Conservation (phyloP, 1,139 yeast genomes). For the Wickerhamomyces sp. region DNA sequence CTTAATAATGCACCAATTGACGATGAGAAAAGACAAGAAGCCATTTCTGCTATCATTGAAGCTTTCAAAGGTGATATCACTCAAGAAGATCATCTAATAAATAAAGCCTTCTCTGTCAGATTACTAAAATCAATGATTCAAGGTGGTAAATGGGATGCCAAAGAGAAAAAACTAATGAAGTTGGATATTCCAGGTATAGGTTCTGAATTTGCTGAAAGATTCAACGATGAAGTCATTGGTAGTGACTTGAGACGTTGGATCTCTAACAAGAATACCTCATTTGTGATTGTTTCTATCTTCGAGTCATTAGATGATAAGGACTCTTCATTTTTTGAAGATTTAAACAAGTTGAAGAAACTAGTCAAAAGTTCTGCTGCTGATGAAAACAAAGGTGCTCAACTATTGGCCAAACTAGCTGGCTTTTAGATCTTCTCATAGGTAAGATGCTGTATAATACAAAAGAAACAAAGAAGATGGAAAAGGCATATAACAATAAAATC, state of each 20-base stretch:
- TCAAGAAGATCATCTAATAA: conserved; percentile 63
- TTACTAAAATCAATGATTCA: conserved; percentile 75
- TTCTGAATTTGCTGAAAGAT: conserved; percentile 51
- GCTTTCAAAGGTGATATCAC: conserved; percentile 65
- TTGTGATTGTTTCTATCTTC: conserved; percentile 66
- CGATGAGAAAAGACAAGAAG: conserved; percentile 39
- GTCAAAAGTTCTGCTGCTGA: conserved; percentile 35
- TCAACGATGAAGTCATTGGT: conserved; percentile 46
- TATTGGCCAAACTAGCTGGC: conserved; percentile 42
- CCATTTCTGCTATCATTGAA: conserved; percentile 52
- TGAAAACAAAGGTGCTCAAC: conserved; percentile 77
- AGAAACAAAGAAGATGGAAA: neutral
- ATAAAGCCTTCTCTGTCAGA: conserved; percentile 74
- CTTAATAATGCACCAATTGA: conserved; percentile 49
- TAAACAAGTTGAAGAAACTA: conserved; percentile 48
- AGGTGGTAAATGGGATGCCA: conserved; percentile 74
- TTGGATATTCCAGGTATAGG: conserved; percentile 55
- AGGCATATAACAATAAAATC: too few relatives aligned
- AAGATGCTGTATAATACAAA: neutral
- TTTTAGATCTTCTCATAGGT: conserved; percentile 4
- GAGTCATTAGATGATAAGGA: conserved; percentile 44
- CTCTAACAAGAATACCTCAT: conserved; percentile 67
- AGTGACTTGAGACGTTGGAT: conserved; percentile 63
- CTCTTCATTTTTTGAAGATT: conserved; percentile 45
- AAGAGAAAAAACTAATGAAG: conserved; percentile 45